phyloP scores from a whole-genome alignment of 83 land plant species.

The Picea mariana region DNA sequence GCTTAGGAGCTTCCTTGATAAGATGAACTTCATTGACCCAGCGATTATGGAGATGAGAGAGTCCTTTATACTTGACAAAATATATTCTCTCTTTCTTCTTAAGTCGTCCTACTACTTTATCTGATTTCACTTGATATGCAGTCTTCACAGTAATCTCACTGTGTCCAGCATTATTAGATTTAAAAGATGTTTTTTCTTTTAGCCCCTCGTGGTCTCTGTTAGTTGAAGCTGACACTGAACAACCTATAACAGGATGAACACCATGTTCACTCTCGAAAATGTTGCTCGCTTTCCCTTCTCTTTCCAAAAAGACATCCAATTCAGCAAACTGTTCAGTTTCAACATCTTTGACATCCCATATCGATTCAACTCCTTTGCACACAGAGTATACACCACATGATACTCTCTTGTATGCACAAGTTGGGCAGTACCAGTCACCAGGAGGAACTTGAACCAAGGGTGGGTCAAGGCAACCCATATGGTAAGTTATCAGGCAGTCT shows the following conservation, averaged over 20 bases:
- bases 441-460: slow-evolving; percentile 47
- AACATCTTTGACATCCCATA: slow-evolving; percentile 61
- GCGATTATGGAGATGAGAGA: slow-evolving; percentile 74
- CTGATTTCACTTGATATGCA: background rate
- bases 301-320: background rate
- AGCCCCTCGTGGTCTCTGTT: background rate
- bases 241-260: background rate
- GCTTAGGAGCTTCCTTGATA: slow-evolving; percentile 42
- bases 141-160: background rate
- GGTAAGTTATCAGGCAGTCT: slow-evolving; percentile 63
- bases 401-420: slow-evolving; percentile 51
- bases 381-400: slow-evolving; percentile 43
- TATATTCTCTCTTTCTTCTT: slow-evolving; percentile 36
- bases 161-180: background rate
- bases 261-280: background rate
- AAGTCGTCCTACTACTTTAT: too few relatives aligned
- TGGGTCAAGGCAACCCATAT: slow-evolving; percentile 79
- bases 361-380: slow-evolving; percentile 57
- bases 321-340: background rate
- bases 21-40: slow-evolving; percentile 67
- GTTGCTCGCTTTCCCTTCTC: background rate
- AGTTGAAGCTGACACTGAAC: slow-evolving; percentile 8
- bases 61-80: slow-evolving; percentile 72
- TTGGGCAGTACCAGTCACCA: slow-evolving; percentile 70
- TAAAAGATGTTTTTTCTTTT: background rate